Base-by-base conservation (phyloP, 331 rosid genomes). In the Telfairia occidentalis region DNA sequence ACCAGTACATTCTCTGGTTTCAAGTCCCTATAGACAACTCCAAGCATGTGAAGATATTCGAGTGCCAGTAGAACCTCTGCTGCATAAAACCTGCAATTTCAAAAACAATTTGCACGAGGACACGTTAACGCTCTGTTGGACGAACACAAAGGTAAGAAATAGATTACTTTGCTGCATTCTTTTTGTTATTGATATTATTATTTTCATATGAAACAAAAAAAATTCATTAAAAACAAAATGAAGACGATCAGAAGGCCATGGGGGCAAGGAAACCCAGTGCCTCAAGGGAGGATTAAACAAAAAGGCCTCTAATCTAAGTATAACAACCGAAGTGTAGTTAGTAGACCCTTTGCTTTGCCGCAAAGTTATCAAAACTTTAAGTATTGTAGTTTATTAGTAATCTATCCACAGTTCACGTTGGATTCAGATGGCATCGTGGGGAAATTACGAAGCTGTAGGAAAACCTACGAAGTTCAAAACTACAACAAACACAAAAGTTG, bases 21-120 rank as follows among this genome's bases (percentile, higher is more conserved):
- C 28, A 95, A 86, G 93, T 95, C 99, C 80, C 99, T 82, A 77
- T 95, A 95, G 78, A 95, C 97, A 71, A 95, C 97, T 71, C 99
- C 99, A 59, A 95, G 97, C 99, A 95, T 95, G 87, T 95, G 99
- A 74, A 95, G 93, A 89, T 95, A 95, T 77, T 95, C 99, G 28
- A 95, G 90, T 50, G 99, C 99, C 79, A 95, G 79, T 58, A 95
- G 85, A 80, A 90, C 97, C 87, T 95, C 99, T 6, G 99, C 99
- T 5, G 99, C 99, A 84, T 95, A 95, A 82, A 95, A 95, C 52
- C 99, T 95, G 83, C 83, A 86, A 45, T 71, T 7, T 55, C 16
- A 78, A 76, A 76, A 66, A 45, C 73, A 48, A 35, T 9, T 26
- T 46, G 61, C 18, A 16, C 3, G 21, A 46, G 61, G 45, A 55